Conservation (phyloP, 2,329 filamentous ascomycete genomes). For the Geosmithia morbida region DNA sequence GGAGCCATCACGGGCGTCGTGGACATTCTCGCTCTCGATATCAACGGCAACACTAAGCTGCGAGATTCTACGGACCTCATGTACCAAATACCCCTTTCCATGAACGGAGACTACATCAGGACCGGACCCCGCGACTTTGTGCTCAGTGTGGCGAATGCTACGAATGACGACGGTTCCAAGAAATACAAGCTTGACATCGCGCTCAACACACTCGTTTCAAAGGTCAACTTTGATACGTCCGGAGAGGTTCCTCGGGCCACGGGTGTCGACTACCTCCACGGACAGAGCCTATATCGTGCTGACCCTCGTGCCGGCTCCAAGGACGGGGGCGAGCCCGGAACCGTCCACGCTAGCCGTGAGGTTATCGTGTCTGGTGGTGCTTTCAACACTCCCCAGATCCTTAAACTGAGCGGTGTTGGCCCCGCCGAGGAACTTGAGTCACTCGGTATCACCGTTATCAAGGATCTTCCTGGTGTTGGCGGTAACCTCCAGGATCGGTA, state of each 20-base stretch:
- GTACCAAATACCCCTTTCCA: conserved; percentile 32
- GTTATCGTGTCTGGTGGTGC: conserved; percentile 17
- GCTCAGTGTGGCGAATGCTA: conserved; percentile 28
- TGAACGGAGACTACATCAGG: conserved; percentile 18
- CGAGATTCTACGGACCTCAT: conserved; percentile 26
- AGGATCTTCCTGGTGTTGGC: conserved; percentile 29
- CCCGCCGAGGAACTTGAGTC: conserved; percentile 12
- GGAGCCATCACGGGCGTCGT: conserved; percentile 4
- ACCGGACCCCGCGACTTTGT: conserved; percentile 36
- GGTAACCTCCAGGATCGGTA: conserved; percentile 5
- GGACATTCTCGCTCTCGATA: conserved; percentile 22
- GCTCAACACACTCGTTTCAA: conserved; percentile 22
- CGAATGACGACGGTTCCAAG: conserved; percentile 24
- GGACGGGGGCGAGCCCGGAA: not conserved
- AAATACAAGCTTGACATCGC: conserved; percentile 23
- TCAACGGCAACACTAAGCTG: conserved; percentile 22
- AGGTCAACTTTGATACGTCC: conserved; percentile 6
- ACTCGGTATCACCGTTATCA: conserved; percentile 31
- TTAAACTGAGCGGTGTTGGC: conserved; percentile 22
- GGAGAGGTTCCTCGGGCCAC: conserved; percentile 16
- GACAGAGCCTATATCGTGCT: conserved; percentile 22
- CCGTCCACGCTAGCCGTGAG: conserved; percentile 2
- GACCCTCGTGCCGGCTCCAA: conserved; percentile 18
- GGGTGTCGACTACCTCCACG: conserved; percentile 23
- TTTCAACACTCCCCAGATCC: conserved; percentile 20